Percentiles rank a stretch among this genome's conserved stretches.
These are phyloP conservation scores for Lactarius tabidus DNA, from an alignment of 768 basidiomycete species.

Conservation along the genomic window DNA sequence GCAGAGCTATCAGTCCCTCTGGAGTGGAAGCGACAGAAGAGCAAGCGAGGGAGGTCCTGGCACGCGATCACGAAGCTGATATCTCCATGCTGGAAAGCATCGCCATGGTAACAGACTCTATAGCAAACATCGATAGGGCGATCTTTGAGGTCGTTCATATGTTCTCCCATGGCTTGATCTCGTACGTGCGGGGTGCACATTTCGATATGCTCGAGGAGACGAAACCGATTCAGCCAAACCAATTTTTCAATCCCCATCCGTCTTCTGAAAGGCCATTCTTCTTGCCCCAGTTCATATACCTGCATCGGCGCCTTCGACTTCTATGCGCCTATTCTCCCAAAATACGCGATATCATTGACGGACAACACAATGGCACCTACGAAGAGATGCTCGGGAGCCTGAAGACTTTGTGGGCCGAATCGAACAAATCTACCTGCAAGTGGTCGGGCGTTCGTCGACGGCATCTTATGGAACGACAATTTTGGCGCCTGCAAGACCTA, in stretches of 20 bases:
- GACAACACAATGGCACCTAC: not conserved
- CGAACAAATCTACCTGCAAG: not conserved
- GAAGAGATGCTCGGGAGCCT: not conserved
- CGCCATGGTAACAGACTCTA: not conserved
- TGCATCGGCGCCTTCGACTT: not conserved
- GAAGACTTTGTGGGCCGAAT: not conserved
- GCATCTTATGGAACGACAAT: not conserved
- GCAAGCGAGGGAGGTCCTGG: not conserved
- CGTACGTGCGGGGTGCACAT: not conserved
- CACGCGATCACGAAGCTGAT: not conserved
- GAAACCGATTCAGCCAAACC: not conserved
- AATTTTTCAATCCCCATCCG: too few species aligned
- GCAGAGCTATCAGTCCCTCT: not conserved
- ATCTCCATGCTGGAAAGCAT: not conserved
- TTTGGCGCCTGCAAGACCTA: not conserved
- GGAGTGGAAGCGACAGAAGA: not conserved
- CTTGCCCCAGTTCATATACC: too few species aligned
- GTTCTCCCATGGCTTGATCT: not conserved
- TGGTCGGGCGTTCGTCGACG: not conserved
- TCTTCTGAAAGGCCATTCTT: too few species aligned
- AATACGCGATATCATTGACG: not conserved
- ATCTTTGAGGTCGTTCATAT: not conserved
- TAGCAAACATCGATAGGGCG: not conserved
- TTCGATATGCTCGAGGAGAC: not conserved
- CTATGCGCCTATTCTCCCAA: not conserved